Evolutionary conservation across 352 stramenopile genomes (phyloP).

Genomic region (Phytophthora citricola): DNA sequence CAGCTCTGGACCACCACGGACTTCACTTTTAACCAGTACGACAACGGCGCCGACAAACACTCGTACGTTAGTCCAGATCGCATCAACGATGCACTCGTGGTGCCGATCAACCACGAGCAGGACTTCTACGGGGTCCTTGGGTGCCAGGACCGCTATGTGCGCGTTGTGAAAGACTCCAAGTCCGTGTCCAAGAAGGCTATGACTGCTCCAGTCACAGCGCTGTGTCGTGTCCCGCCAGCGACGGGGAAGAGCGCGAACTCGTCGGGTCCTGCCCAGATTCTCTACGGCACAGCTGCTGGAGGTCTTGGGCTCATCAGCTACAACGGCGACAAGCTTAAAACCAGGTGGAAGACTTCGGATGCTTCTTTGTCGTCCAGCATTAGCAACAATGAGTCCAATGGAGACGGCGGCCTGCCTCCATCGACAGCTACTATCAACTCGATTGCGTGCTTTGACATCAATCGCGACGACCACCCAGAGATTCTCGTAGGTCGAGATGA

Average conservation of each 20-base stretch:
- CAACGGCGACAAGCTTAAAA: constrained; percentile 81
- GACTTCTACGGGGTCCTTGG: constrained; percentile 71
- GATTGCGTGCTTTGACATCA: constrained; percentile 81
- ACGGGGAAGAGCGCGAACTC: constrained; percentile 25
- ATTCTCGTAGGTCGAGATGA: constrained; percentile 85
- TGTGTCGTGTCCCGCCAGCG: constrained; percentile 42
- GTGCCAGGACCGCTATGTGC: constrained; percentile 78
- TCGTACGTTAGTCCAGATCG: constrained; percentile 80
- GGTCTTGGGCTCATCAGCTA: constrained; percentile 68
- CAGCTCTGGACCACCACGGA: constrained; percentile 81
- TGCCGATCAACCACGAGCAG: constrained; percentile 62
- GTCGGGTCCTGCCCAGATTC: constrained; percentile 43
- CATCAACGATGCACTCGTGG: constrained; percentile 82
- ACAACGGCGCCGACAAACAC: constrained; percentile 77
- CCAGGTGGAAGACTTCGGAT: constrained; percentile 64
- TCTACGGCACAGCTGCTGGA: constrained; percentile 75
- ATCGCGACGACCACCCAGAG: constrained; percentile 79
- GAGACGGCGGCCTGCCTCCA: constrained; percentile 18
- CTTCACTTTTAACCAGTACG: constrained; percentile 86
- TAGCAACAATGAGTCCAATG: constrained; percentile 18
- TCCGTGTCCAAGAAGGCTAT: constrained; percentile 71
- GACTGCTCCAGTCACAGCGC: constrained; percentile 52
- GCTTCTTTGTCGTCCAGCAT: constrained; percentile 28
- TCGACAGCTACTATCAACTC: constrained; percentile 71
- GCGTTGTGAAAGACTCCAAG: constrained; percentile 66